These are phyloP conservation scores for Tricholoma sp. DNA, from an alignment of 768 basidiomycete species.

Conservation along the genomic window DNA sequence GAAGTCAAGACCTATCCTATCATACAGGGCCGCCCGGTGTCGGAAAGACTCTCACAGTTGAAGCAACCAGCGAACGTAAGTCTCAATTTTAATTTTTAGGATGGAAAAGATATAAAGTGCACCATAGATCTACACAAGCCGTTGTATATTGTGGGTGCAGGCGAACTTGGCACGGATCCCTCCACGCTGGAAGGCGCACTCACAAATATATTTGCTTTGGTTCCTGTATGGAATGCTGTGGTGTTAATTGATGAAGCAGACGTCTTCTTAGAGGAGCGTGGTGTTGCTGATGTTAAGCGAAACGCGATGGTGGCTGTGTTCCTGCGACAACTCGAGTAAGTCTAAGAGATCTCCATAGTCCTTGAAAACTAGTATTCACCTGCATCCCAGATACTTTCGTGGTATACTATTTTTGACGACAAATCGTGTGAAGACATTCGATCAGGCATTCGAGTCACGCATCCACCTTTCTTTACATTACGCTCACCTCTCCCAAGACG, in stretches of 20 bases:
- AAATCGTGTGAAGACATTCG: conserved; percentile 23
- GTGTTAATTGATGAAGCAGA: conserved; percentile 32
- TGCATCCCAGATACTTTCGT: conserved; percentile 20
- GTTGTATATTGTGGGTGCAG: conserved; percentile 24
- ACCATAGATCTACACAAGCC: conserved; percentile 13
- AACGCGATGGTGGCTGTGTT: conserved; percentile 33
- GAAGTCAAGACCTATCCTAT: conserved; percentile 10
- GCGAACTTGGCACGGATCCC: conserved; percentile 27
- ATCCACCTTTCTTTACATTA: neutral
- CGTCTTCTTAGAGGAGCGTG: conserved; percentile 25
- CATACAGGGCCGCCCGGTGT: conserved; percentile 13
- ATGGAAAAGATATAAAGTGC: neutral
- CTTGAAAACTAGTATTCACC: neutral
- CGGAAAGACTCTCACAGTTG: conserved; percentile 32
- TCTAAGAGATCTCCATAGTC: neutral
- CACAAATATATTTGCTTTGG: conserved; percentile 19
- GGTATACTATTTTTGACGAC: conserved; percentile 33
- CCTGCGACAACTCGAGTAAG: conserved; percentile 26
- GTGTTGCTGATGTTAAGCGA: conserved; percentile 16
- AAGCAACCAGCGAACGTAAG: conserved; percentile 26
- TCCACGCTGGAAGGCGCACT: conserved; percentile 18
- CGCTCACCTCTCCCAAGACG: neutral
- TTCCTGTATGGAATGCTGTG: conserved; percentile 29
- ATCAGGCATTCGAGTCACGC: conserved; percentile 20
- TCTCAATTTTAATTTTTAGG: neutral